A percentile compares a stretch with the other conserved stretches of the same genome.
Evolutionary conservation across 2,329 filamentous ascomycete species (phyloP).

Genomic region (Aspergillus sp.): DNA sequence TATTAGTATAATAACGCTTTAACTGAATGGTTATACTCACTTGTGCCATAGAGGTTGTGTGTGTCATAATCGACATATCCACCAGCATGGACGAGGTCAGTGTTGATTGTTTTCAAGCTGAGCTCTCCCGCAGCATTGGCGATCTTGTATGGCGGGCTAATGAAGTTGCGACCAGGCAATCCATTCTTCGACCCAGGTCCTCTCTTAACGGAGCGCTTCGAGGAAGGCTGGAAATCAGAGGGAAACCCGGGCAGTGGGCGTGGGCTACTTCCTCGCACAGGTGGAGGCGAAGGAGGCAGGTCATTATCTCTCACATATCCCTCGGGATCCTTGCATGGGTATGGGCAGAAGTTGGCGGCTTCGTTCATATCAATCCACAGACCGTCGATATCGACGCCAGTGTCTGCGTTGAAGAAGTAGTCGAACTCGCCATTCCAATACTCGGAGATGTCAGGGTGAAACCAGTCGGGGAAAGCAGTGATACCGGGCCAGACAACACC

Average conservation of each 20-base stretch:
- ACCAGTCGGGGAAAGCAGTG: conserved; percentile 73
- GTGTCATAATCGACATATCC: conserved; percentile 67
- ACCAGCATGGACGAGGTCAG: conserved; percentile 59
- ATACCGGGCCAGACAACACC: conserved; percentile 76
- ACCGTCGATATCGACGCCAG: conserved; percentile 69
- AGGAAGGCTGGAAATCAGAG: conserved; percentile 58
- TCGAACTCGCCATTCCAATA: conserved; percentile 70
- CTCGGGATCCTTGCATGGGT: conserved; percentile 51
- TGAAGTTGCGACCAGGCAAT: conserved; percentile 58
- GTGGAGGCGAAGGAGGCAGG: conserved; percentile 55
- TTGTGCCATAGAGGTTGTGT: conserved; percentile 71
- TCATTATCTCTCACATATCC: conserved; percentile 44
- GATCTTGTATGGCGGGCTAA: conserved; percentile 62
- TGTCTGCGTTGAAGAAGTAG: conserved; percentile 58
- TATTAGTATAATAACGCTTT: not conserved
- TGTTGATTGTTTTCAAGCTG: conserved; percentile 58
- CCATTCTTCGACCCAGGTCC: conserved; percentile 46
- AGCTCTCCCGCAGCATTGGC: conserved; percentile 54
- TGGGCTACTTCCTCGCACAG: conserved; percentile 56
- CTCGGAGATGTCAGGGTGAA: conserved; percentile 55
- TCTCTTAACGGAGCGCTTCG: conserved; percentile 4
- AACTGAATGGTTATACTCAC: conserved; percentile 21
- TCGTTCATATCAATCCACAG: conserved; percentile 74
- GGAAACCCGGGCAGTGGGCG: conserved; percentile 66
- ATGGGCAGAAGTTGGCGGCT: conserved; percentile 50